Evolutionary conservation across 305 asterid species (phyloP).

Genomic region (Fraxinus sp.): DNA sequence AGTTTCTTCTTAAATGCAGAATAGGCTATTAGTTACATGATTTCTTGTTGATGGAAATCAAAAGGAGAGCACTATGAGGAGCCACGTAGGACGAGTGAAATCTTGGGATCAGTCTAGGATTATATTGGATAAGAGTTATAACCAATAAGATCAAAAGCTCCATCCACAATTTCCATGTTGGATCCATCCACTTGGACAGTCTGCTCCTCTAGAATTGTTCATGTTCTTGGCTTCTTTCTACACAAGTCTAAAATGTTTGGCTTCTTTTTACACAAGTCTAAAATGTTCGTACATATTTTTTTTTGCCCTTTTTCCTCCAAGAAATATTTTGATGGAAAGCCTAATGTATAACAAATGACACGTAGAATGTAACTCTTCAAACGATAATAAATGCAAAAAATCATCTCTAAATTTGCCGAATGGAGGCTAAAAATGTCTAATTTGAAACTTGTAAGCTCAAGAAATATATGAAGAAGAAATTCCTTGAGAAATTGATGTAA

Average conservation of each 20-base stretch:
- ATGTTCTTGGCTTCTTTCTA: neutral
- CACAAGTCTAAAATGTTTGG: neutral
- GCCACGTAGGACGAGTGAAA: conserved; percentile 69
- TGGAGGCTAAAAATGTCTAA: neutral
- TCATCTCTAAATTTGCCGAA: neutral
- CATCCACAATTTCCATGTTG: conserved; percentile 39
- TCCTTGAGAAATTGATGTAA: neutral
- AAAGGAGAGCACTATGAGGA: conserved; percentile 30
- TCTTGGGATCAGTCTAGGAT: conserved; percentile 32
- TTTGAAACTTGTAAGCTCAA: neutral
- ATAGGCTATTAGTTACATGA: conserved; percentile 21
- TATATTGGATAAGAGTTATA: conserved; percentile 59
- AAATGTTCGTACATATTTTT: neutral
- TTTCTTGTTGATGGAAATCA: conserved; percentile 30
- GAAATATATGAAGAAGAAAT: neutral
- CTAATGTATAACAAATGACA: neutral
- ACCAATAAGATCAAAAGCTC: conserved; percentile 50
- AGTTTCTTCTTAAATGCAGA: conserved; percentile 20
- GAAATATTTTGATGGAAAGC: neutral
- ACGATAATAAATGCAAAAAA: no score
- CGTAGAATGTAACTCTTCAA: neutral
- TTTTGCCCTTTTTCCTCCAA: neutral
- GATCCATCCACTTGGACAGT: conserved; percentile 42
- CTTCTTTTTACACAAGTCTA: neutral
- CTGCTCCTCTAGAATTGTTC: conserved; percentile 24